A percentile compares a stretch with the other conserved stretches of the same genome.
Evolutionary conservation across 805 yeast genomes (phyloP).

Genomic region (Ogataea pilisensis): DNA sequence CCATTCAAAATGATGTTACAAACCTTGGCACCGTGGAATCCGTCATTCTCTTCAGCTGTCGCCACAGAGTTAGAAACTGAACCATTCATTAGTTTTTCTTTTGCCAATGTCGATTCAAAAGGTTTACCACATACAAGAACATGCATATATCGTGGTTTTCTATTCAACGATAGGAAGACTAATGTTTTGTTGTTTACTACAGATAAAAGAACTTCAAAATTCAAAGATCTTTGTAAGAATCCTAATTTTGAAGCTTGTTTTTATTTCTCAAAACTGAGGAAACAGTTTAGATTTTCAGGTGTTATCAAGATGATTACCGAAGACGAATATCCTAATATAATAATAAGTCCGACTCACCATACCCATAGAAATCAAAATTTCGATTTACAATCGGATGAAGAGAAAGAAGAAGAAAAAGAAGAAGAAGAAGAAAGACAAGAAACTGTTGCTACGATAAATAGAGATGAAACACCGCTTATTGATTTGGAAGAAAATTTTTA

Average conservation of each 20-base stretch:
- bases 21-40: constrained; percentile 72
- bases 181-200: constrained; percentile 68
- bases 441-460: background rate
- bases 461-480: constrained; percentile 11
- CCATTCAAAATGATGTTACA: constrained; percentile 15
- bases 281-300: constrained; percentile 74
- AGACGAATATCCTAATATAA: constrained; percentile 21
- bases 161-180: constrained; percentile 63
- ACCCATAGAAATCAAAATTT: background rate
- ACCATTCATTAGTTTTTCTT: constrained; percentile 59
- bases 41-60: constrained; percentile 53
- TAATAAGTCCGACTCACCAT: constrained; percentile 2
- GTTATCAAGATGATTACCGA: constrained; percentile 44
- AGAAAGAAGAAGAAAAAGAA: background rate
- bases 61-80: constrained; percentile 39
- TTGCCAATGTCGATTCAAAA: constrained; percentile 61
- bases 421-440: background rate
- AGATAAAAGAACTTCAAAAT: constrained; percentile 66
- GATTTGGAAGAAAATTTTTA: constrained; percentile 18
- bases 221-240: constrained; percentile 45
- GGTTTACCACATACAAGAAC: constrained; percentile 62
- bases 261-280: constrained; percentile 56
- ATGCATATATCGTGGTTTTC: constrained; percentile 67
- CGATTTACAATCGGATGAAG: background rate
- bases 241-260: constrained; percentile 72